A percentile compares a stretch with the other conserved stretches of the same genome.
Evolutionary conservation across 805 yeast genomes (phyloP).

Genomic region (Vanderwaltozyma yarrowii): DNA sequence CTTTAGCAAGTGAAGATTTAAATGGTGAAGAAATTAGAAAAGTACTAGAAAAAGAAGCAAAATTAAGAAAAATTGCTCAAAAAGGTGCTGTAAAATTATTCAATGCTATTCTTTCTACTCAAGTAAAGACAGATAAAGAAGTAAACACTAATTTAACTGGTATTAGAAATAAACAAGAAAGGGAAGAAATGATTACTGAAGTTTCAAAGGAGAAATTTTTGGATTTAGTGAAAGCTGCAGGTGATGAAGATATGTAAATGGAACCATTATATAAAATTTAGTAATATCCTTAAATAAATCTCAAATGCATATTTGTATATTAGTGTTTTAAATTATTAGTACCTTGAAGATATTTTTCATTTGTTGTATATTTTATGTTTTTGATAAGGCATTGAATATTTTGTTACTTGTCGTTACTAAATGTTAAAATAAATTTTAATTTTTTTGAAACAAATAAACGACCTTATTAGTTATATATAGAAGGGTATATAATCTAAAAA

Average conservation of each 20-base stretch:
- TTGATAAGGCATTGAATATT: no score
- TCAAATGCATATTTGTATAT: background rate
- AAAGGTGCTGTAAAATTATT: slow-evolving; percentile 77
- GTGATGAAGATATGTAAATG: slow-evolving; percentile 27
- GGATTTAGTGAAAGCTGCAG: slow-evolving; percentile 78
- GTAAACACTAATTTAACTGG: slow-evolving; percentile 36
- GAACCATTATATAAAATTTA: background rate
- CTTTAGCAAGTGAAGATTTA: slow-evolving; percentile 43
- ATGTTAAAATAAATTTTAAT: no score
- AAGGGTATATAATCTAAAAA: no score
- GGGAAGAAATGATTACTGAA: slow-evolving; percentile 51
- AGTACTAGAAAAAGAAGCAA: slow-evolving; percentile 55
- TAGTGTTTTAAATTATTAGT: background rate
- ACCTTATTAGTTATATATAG: no score
- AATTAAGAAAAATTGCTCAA: slow-evolving; percentile 71
- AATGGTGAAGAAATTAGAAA: slow-evolving; percentile 36
- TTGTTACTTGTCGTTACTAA: no score
- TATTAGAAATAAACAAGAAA: slow-evolving; percentile 38
- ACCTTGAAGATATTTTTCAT: no score
- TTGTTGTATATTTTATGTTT: no score
- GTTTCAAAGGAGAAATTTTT: slow-evolving; percentile 82
- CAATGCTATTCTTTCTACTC: slow-evolving; percentile 77
- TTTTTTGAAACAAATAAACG: no score
- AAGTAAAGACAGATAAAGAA: slow-evolving; percentile 47
- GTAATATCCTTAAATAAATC: background rate